Evolutionary conservation across 139 green algal species (phyloP).

Genomic region (Astrephomene gubernaculifera): DNA sequence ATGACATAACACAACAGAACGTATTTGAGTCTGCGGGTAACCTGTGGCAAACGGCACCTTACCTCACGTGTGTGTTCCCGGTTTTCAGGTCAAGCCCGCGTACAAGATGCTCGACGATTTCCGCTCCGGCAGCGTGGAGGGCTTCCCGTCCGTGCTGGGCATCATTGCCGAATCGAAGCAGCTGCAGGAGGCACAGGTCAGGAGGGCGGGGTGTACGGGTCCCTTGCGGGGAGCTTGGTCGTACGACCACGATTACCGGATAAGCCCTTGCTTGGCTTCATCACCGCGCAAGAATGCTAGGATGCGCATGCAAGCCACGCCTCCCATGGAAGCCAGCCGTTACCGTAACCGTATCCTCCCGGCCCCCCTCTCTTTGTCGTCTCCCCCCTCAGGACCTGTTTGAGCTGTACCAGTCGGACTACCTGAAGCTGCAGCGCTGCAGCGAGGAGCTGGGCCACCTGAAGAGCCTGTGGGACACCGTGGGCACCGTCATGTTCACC

Average conservation of each 20-base stretch:
- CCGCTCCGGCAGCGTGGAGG: slow-evolving; percentile 76
- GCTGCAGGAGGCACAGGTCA: slow-evolving; percentile 85
- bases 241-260: too few relatives aligned
- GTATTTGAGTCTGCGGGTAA: too few relatives aligned
- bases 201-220: neutral
- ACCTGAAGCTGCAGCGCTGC: slow-evolving; percentile 85
- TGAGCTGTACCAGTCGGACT: slow-evolving; percentile 86
- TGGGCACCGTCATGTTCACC: slow-evolving; percentile 83
- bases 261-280: too few relatives aligned
- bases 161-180: slow-evolving; percentile 82
- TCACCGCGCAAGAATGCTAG: too few relatives aligned
- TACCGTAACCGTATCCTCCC: neutral
- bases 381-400: slow-evolving; percentile 76
- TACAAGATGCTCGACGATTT: slow-evolving; percentile 80
- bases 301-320: too few relatives aligned
- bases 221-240: too few relatives aligned
- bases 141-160: slow-evolving; percentile 67
- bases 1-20: too few relatives aligned
- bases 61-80: too few relatives aligned
- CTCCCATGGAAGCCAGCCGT: too few relatives aligned
- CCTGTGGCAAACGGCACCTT: too few relatives aligned
- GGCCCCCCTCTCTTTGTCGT: neutral
- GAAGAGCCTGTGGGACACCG: slow-evolving; percentile 88
- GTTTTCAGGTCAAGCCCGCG: slow-evolving; percentile 54
- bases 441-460: slow-evolving; percentile 89